phyloP scores from a whole-genome alignment of 2,329 filamentous ascomycete genomes.

The Talaromyces sp. region DNA sequence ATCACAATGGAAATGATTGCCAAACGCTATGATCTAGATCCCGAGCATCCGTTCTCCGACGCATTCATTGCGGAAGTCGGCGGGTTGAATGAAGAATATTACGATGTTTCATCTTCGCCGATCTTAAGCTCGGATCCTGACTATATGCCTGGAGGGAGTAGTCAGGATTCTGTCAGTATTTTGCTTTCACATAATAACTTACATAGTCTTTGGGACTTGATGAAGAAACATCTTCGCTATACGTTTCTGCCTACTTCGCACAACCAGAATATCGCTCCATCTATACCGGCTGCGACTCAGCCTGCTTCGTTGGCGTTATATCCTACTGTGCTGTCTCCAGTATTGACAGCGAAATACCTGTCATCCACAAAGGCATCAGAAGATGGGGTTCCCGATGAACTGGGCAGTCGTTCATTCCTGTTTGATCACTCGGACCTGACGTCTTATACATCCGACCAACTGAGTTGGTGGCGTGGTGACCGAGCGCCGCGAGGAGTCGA shows the following conservation, averaged over 20 bases:
- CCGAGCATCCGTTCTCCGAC: conserved; percentile 66
- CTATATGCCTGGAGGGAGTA: conserved; percentile 23
- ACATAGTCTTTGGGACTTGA: conserved; percentile 55
- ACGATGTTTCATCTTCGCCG: conserved; percentile 41
- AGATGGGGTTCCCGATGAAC: conserved; percentile 17
- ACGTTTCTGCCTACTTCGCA: conserved; percentile 41
- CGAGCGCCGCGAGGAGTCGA: conserved; percentile 68
- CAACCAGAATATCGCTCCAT: conserved; percentile 21
- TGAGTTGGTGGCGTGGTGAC: conserved; percentile 85
- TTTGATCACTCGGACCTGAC: conserved; percentile 62
- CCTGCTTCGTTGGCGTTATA: conserved; percentile 31
- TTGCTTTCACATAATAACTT: conserved; percentile 57
- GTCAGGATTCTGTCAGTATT: conserved; percentile 47
- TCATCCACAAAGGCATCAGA: conserved; percentile 25
- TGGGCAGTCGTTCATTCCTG: conserved; percentile 58
- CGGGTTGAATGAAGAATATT: conserved; percentile 62
- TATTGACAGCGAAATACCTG: conserved; percentile 42
- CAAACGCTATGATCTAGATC: conserved; percentile 63
- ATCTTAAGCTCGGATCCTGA: conserved; percentile 23
- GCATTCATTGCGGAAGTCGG: conserved; percentile 71
- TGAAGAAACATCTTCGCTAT: conserved; percentile 55
- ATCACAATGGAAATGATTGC: conserved; percentile 67
- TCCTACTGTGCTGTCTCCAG: conserved; percentile 39
- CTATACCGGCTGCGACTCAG: conserved; percentile 30
- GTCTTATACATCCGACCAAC: conserved; percentile 61